phyloP scores from a whole-genome alignment of 805 yeast genomes.

The Saccharomyces cerevisiae region DNA sequence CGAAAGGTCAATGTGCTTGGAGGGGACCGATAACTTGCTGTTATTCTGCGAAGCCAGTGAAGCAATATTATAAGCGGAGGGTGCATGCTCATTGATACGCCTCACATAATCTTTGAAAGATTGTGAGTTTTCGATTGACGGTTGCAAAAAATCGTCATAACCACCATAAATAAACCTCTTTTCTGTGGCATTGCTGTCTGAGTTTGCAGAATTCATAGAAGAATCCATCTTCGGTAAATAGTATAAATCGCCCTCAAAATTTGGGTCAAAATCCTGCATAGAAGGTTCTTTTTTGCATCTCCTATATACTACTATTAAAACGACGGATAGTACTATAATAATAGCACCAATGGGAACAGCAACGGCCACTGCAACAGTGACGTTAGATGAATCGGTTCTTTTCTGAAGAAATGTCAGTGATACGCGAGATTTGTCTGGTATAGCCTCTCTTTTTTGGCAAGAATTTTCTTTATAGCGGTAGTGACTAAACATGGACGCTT shows the following conservation, averaged over 20 bases:
- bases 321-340: conserved; percentile 37
- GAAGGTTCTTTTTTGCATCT: conserved; percentile 51
- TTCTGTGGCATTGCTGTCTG: neutral
- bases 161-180: neutral
- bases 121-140: neutral
- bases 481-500: neutral
- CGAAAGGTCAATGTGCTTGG: neutral
- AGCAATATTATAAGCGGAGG: neutral
- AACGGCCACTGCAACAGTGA: conserved; percentile 51
- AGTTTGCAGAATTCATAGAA: neutral
- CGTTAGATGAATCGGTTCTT: conserved; percentile 14
- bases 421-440: neutral
- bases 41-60: neutral
- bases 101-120: conserved; percentile 2
- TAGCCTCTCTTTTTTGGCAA: neutral
- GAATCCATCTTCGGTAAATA: conserved; percentile 45
- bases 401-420: neutral
- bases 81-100: neutral
- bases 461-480: neutral
- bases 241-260: conserved; percentile 69
- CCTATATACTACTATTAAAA: conserved; percentile 47
- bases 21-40: neutral
- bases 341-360: conserved; percentile 55
- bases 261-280: conserved; percentile 57
- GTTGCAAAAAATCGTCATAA: neutral